A percentile compares a stretch with the other conserved stretches of the same genome.
These are phyloP conservation scores for Iris pallida DNA, from an alignment of 116 monocot genomes.

Conservation along the genomic window DNA sequence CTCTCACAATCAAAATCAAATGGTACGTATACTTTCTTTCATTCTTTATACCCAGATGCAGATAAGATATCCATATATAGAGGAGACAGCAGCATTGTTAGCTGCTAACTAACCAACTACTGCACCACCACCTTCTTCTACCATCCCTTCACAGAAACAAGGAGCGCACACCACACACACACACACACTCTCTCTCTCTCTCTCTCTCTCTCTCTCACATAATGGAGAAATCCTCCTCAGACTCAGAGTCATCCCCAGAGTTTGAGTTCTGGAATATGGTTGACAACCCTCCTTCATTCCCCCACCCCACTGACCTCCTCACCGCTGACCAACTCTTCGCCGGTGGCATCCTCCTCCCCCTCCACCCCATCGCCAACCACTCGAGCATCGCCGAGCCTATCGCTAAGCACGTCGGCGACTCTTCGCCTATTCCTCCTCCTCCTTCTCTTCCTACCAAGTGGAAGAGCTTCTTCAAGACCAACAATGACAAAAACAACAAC, in stretches of 20 bases:
- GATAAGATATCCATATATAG: too few species aligned
- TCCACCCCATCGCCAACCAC: neutral
- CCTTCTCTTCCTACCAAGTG: conserved; percentile 2
- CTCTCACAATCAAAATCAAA: too few species aligned
- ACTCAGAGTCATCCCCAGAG: conserved; percentile 19
- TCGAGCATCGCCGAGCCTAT: neutral
- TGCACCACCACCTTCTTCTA: too few species aligned
- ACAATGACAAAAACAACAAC: neutral
- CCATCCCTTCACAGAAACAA: too few species aligned
- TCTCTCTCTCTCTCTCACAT: neutral
- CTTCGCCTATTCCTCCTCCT: neutral
- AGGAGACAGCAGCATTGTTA: too few species aligned
- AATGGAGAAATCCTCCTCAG: too few species aligned
- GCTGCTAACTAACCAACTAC: too few species aligned
- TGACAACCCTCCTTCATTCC: conserved; percentile 1
- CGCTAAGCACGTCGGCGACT: neutral
- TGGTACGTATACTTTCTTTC: too few species aligned
- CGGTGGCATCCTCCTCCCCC: conserved; percentile 27
- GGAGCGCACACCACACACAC: too few species aligned
- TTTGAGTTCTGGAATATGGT: conserved; percentile 27
- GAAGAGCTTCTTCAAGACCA: conserved; percentile 18
- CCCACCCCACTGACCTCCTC: conserved; percentile 11
- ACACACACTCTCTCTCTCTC: neutral
- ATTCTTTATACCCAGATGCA: too few species aligned
- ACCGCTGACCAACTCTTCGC: conserved; percentile 39